Percentiles rank a stretch among this genome's conserved stretches.
Conservation (phyloP, 1,139 yeast species). For the Kluyveromyces sp. region DNA sequence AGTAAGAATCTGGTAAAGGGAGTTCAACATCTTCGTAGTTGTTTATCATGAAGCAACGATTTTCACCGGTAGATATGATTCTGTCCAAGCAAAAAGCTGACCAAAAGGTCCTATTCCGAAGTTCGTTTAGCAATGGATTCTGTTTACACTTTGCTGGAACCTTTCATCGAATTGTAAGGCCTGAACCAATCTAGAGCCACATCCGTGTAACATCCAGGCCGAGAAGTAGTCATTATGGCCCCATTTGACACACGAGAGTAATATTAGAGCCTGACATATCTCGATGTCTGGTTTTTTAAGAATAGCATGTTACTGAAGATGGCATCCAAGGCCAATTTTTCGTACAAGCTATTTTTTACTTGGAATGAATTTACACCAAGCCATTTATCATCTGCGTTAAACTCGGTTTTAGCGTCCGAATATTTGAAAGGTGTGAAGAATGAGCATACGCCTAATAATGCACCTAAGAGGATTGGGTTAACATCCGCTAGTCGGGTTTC, state of each 20-base stretch:
- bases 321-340: slow-evolving; percentile 9
- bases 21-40: slow-evolving; percentile 5
- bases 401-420: background rate
- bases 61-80: slow-evolving; percentile 10
- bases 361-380: slow-evolving; percentile 8
- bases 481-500: slow-evolving; percentile 3
- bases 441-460: slow-evolving; percentile 6
- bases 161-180: slow-evolving; percentile 9
- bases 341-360: slow-evolving; percentile 9
- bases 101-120: slow-evolving; percentile 8
- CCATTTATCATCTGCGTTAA: slow-evolving; percentile 7
- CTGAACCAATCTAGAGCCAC: slow-evolving; percentile 10
- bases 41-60: slow-evolving; percentile 5
- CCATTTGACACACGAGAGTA: slow-evolving; percentile 9
- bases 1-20: slow-evolving; percentile 6
- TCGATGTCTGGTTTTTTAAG: slow-evolving; percentile 9
- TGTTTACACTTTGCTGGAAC: slow-evolving; percentile 5
- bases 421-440: slow-evolving; percentile 6
- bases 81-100: slow-evolving; percentile 10
- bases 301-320: slow-evolving; percentile 7
- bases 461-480: slow-evolving; percentile 10
- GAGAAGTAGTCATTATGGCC: slow-evolving; percentile 11
- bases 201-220: slow-evolving; percentile 12
- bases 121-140: slow-evolving; percentile 4
- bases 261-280: slow-evolving; percentile 8